Evolutionary conservation across 2,329 filamentous ascomycete species (phyloP).

Genomic region (Elsinoe necatrix): DNA sequence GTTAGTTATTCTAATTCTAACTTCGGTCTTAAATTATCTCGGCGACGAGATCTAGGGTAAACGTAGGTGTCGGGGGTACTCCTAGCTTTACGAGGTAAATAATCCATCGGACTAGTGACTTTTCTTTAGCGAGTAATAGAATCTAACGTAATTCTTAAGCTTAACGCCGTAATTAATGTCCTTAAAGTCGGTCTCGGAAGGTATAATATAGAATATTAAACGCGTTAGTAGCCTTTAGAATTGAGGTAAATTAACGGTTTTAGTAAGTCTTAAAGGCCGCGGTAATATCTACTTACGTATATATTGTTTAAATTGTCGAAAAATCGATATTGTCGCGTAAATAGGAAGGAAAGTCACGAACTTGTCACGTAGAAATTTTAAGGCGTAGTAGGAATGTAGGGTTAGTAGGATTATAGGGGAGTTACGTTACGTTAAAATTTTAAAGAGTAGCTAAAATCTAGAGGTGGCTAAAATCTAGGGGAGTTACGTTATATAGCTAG

Average conservation of each 20-base stretch:
- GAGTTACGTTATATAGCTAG: too few relatives aligned
- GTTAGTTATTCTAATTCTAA: background rate
- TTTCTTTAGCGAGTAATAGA: background rate
- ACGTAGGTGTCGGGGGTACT: background rate
- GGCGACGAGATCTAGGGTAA: background rate
- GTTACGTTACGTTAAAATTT: background rate
- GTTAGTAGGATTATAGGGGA: background rate
- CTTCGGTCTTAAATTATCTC: background rate
- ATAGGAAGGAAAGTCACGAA: background rate
- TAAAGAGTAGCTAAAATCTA: too few relatives aligned
- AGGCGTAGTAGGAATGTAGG: background rate
- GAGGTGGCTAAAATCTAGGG: too few relatives aligned
- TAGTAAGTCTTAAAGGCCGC: background rate
- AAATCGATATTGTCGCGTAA: background rate
- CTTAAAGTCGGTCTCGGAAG: background rate
- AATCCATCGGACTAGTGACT: background rate
- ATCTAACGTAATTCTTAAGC: background rate
- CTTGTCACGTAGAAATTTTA: background rate
- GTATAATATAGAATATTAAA: background rate
- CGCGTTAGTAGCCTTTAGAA: background rate
- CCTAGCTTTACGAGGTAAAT: background rate
- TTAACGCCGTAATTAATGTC: background rate
- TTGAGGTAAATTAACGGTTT: background rate
- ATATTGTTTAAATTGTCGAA: background rate
- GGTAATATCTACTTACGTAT: background rate